These are phyloP conservation scores for Trematosphaeria pertusa DNA, from an alignment of 2,329 filamentous ascomycete species.

Conservation along the genomic window DNA sequence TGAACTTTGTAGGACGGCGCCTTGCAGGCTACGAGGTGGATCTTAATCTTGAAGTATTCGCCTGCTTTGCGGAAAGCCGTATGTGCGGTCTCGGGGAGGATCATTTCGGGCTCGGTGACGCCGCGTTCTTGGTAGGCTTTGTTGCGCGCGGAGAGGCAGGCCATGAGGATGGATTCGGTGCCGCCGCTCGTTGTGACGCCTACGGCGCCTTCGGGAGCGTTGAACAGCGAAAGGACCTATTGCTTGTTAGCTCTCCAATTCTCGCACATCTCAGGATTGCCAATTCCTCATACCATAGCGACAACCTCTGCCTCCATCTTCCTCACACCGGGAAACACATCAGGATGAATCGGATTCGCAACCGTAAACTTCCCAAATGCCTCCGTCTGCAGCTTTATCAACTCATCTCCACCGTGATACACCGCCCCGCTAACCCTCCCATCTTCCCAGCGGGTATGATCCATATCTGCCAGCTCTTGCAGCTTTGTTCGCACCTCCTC, in stretches of 20 bases:
- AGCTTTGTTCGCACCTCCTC: slow-evolving; percentile 84
- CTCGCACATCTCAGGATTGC: background rate
- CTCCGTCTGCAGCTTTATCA: slow-evolving; percentile 86
- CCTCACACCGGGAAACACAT: slow-evolving; percentile 95
- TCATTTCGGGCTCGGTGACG: slow-evolving; percentile 95
- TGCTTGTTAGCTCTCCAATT: slow-evolving; percentile 11
- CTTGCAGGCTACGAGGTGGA: slow-evolving; percentile 87
- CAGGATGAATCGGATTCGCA: slow-evolving; percentile 94
- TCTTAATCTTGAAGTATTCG: slow-evolving; percentile 95
- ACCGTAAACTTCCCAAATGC: slow-evolving; percentile 95
- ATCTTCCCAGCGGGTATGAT: slow-evolving; percentile 97
- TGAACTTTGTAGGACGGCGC: slow-evolving; percentile 87
- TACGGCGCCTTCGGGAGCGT: slow-evolving; percentile 82
- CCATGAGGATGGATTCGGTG: slow-evolving; percentile 97
- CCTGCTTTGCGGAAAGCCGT: slow-evolving; percentile 96
- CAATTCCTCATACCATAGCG: slow-evolving; percentile 82
- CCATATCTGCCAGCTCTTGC: slow-evolving; percentile 78
- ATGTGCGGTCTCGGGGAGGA: slow-evolving; percentile 92
- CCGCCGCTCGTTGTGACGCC: slow-evolving; percentile 92
- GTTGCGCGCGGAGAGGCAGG: slow-evolving; percentile 86
- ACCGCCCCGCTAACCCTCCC: slow-evolving; percentile 93
- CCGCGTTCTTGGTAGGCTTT: slow-evolving; percentile 86
- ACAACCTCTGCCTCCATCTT: slow-evolving; percentile 99
- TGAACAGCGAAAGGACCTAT: slow-evolving; percentile 79
- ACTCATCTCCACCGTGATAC: slow-evolving; percentile 87